A percentile compares a stretch with the other conserved stretches of the same genome.
Conservation (phyloP, 192 early-diverging fungal species). For the Entophlyctis luteolus region DNA sequence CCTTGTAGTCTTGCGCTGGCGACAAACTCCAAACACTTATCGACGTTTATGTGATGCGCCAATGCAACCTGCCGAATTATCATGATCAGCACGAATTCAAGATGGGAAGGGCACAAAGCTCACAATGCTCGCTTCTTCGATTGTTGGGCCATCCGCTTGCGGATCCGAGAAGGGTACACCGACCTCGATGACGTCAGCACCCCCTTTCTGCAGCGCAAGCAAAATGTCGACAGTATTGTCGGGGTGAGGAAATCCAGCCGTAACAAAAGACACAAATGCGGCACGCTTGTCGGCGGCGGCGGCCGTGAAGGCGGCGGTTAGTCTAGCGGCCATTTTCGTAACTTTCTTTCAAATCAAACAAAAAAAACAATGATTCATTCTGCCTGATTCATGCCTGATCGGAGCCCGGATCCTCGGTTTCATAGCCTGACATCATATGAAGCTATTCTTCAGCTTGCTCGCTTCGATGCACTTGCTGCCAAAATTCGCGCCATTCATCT, state of each 20-base stretch:
- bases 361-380: neutral
- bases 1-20: constrained; percentile 74
- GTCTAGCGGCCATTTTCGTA: constrained; percentile 22
- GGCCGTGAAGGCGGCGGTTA: constrained; percentile 22
- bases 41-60: constrained; percentile 71
- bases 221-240: constrained; percentile 78
- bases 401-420: no score
- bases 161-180: constrained; percentile 98
- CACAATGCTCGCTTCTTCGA: constrained; percentile 86
- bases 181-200: constrained; percentile 92
- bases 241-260: constrained; percentile 83
- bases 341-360: neutral
- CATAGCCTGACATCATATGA: no score
- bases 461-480: neutral
- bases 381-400: neutral
- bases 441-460: no score
- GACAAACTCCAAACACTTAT: constrained; percentile 77
- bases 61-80: constrained; percentile 64
- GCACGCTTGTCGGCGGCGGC: constrained; percentile 47
- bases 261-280: constrained; percentile 89
- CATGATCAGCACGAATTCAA: neutral
- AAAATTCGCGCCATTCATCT: neutral
- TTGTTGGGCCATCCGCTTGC: constrained; percentile 93
- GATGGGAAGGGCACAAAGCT: neutral
- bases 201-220: constrained; percentile 84